Conservation (phyloP, 208 protist species). For the Leishmania gerbilli region DNA sequence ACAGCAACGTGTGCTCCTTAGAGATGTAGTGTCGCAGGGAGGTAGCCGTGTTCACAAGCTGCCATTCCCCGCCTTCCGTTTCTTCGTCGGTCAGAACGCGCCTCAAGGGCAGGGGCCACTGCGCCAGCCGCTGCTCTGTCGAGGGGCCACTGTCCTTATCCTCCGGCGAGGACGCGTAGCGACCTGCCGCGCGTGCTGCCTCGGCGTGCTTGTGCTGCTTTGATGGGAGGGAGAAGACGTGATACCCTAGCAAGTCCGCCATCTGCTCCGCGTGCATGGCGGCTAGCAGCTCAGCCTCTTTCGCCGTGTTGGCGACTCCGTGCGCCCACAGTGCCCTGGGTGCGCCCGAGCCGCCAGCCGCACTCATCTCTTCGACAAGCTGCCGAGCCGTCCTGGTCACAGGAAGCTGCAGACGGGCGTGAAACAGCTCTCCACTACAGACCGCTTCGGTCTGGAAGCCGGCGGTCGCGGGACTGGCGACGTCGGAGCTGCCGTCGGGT, state of each 20-base stretch:
- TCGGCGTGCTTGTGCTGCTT: slow-evolving; percentile 86
- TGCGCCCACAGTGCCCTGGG: slow-evolving; percentile 65
- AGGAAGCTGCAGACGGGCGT: slow-evolving; percentile 27
- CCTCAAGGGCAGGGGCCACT: slow-evolving; percentile 72
- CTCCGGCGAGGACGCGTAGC: slow-evolving; percentile 75
- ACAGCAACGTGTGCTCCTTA: slow-evolving; percentile 62
- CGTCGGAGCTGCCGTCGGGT: background rate
- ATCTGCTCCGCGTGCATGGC: slow-evolving; percentile 89
- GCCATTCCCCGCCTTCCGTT: slow-evolving; percentile 78
- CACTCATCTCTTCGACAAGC: background rate
- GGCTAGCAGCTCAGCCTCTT: slow-evolving; percentile 79
- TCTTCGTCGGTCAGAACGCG: slow-evolving; percentile 62
- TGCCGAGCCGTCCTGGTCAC: slow-evolving; percentile 5
- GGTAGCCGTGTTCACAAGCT: slow-evolving; percentile 58
- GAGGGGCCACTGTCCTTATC: slow-evolving; percentile 31
- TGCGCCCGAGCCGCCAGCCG: slow-evolving; percentile 3
- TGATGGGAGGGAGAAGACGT: slow-evolving; percentile 85
- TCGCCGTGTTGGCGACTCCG: slow-evolving; percentile 66
- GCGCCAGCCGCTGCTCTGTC: slow-evolving; percentile 6
- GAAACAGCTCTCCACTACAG: slow-evolving; percentile 15
- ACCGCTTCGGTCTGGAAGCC: slow-evolving; percentile 24
- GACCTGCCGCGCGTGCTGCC: slow-evolving; percentile 68
- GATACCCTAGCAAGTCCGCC: slow-evolving; percentile 84
- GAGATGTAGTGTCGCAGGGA: slow-evolving; percentile 33
- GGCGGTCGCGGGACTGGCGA: background rate